Evolutionary conservation across 2,329 filamentous ascomycete species (phyloP), one percentile per base, ranked within the genome.

Genomic region (Fusarium graminum): DNA sequence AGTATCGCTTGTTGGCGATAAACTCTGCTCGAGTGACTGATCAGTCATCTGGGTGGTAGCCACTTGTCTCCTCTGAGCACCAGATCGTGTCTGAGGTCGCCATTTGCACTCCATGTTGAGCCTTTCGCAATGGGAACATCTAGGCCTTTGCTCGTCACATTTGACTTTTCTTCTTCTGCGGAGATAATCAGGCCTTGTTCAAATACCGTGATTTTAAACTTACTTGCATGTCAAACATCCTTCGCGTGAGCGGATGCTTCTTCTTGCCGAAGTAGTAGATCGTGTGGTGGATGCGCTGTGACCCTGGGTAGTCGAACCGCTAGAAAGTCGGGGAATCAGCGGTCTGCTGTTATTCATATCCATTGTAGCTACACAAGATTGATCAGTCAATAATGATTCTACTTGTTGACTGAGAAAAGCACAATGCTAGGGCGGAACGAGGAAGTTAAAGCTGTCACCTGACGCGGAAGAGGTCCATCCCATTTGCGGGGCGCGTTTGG

Each of bases 61-160:
- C 29, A 57, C 25, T 36, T 65, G 66, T 41, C 65, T 69, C 29
- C 64, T 62, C 36, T 68, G 65, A 45, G 54, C 52, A 39, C 70
- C 59, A 53, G 70, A 64, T 34, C 73, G 63, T 46, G 75, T 70
- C 61, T 78, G 69, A 30, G 77, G 72, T 38, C 78, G 78, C 83
- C 83, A 85, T 60, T 79, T 81, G 74, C 83, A 85, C 55, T 85
- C 80, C 45, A 85, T 75, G 61, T 84, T 84, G 13, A 85, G 74
- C 32, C 83, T 78, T 67, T 83, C 81, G 71, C 83, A 85, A 67
- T 85, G 83, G 39, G 78, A 81, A 65, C 83, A 85, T 41, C 80
- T 74, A 12, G 83, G 83, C 22, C 81, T 76, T 56, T 80, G 78
- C 72, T 86, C 83, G 57, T 85, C 82, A 60, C 82, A 85, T 56